phyloP scores from a whole-genome alignment of 2,329 filamentous ascomycete species.

The Boeremia lycopersici region DNA sequence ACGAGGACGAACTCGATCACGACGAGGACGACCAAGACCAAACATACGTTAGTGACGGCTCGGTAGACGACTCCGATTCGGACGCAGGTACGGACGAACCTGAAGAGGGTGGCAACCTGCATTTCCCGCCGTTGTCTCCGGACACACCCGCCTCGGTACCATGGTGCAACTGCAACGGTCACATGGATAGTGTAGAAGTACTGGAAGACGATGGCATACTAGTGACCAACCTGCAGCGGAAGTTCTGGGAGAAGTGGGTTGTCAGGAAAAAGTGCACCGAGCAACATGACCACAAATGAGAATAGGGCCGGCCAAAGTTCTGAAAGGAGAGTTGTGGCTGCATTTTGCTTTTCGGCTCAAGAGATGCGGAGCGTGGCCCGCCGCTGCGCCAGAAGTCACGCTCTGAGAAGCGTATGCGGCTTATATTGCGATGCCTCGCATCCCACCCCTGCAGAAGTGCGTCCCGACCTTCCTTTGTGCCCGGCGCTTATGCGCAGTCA shows the following conservation, averaged over 20 bases:
- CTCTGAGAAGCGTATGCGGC: slow-evolving; percentile 18
- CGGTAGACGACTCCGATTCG: slow-evolving; percentile 42
- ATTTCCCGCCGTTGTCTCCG: slow-evolving; percentile 54
- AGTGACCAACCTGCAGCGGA: slow-evolving; percentile 57
- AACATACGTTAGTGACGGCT: slow-evolving; percentile 42
- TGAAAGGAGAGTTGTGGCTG: background rate
- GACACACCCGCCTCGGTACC: slow-evolving; percentile 54
- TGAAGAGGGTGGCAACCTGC: slow-evolving; percentile 50
- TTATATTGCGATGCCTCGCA: slow-evolving; percentile 21
- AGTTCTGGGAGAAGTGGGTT: slow-evolving; percentile 63
- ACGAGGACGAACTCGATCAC: slow-evolving; percentile 39
- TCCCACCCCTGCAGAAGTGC: slow-evolving; percentile 17
- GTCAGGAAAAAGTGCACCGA: slow-evolving; percentile 53
- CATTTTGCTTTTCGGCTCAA: background rate
- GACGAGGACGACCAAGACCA: slow-evolving; percentile 36
- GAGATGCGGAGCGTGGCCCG: slow-evolving; percentile 5
- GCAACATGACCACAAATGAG: slow-evolving; percentile 48
- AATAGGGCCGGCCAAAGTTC: background rate
- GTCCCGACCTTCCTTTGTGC: slow-evolving; percentile 12
- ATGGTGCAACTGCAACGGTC: slow-evolving; percentile 54
- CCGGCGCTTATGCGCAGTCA: slow-evolving; percentile 31
- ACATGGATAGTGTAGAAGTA: slow-evolving; percentile 51
- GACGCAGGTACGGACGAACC: slow-evolving; percentile 46
- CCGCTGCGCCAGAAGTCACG: slow-evolving; percentile 20
- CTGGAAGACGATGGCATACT: slow-evolving; percentile 56